These are phyloP conservation scores for Kuraishia cidri DNA, from an alignment of 805 yeast species.

Conservation along the genomic window DNA sequence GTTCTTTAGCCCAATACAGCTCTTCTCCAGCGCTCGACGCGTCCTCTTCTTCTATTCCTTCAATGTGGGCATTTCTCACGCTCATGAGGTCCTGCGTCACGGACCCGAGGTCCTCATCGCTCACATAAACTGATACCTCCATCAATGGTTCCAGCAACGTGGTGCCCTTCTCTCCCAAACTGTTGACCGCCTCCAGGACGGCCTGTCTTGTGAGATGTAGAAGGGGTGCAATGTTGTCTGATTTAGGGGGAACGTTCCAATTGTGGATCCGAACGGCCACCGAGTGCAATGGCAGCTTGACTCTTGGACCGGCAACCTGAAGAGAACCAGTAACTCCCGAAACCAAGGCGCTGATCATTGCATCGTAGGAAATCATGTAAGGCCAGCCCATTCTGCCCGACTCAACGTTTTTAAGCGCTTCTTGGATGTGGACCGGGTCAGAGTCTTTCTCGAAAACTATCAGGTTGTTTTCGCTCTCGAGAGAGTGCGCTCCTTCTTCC, in stretches of 20 bases:
- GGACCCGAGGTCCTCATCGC: conserved; percentile 67
- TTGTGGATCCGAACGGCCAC: conserved; percentile 41
- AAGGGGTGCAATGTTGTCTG: conserved; percentile 23
- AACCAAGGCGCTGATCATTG: conserved; percentile 41
- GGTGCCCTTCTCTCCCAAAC: conserved; percentile 20
- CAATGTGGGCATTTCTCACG: conserved; percentile 66
- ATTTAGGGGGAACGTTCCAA: conserved; percentile 48
- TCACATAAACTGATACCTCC: conserved; percentile 60
- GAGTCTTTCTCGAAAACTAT: conserved; percentile 22
- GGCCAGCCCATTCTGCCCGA: conserved; percentile 37
- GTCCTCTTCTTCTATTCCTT: conserved; percentile 59
- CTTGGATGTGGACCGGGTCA: conserved; percentile 13
- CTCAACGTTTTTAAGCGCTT: conserved; percentile 9
- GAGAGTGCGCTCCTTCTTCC: conserved; percentile 27
- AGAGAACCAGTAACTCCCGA: conserved; percentile 55
- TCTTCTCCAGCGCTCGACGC: conserved; percentile 18
- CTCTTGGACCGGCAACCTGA: conserved; percentile 58
- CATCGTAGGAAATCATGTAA: conserved; percentile 31
- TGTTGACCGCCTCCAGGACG: conserved; percentile 25
- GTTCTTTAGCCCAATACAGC: conserved; percentile 37
- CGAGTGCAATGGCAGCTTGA: conserved; percentile 52
- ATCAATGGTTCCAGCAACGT: conserved; percentile 82
- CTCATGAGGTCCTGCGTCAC: conserved; percentile 82
- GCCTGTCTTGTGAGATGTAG: conserved; percentile 37
- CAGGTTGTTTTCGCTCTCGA: conserved; percentile 40